These are phyloP conservation scores for Astragalus glycyphyllos DNA, from an alignment of 306 rosid genomes.

Conservation along the genomic window DNA sequence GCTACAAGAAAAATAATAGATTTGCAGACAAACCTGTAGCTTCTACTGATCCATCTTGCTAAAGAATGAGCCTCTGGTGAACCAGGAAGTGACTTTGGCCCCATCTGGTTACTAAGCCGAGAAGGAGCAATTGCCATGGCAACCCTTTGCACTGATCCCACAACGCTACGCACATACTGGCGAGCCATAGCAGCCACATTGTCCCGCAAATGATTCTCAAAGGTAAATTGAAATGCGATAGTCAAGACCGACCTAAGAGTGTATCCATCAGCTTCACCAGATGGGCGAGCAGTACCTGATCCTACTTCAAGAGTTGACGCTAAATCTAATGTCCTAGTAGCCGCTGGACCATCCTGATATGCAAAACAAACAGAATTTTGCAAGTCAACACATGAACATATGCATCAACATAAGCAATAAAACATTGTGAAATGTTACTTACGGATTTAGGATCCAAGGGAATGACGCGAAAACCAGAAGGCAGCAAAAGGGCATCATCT, in stretches of 20 bases:
- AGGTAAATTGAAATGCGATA: conserved; percentile 92
- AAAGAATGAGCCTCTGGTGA: conserved; percentile 94
- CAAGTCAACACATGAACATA: background rate
- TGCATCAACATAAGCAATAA: background rate
- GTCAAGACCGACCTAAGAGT: conserved; percentile 90
- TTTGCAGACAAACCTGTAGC: conserved; percentile 66
- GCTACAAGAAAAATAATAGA: background rate
- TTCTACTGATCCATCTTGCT: conserved; percentile 81
- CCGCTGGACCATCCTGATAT: conserved; percentile 69
- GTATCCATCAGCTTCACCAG: conserved; percentile 70
- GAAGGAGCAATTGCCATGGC: conserved; percentile 99
- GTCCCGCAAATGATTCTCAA: conserved; percentile 83
- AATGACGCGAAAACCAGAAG: conserved; percentile 95
- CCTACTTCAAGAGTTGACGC: conserved; percentile 95
- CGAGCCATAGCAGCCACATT: conserved; percentile 99
- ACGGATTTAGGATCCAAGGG: conserved; percentile 93
- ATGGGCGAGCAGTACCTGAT: conserved; percentile 59
- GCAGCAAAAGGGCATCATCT: conserved; percentile 87
- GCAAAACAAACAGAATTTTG: conserved; percentile 12
- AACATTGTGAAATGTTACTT: conserved; percentile 21
- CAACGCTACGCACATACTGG: conserved; percentile 91
- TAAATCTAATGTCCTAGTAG: conserved; percentile 82
- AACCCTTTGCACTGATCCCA: conserved; percentile 95
- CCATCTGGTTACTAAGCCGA: conserved; percentile 61
- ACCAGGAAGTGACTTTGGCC: conserved; percentile 81